These are phyloP conservation scores for Rhizopogon salebrosus DNA, from an alignment of 768 basidiomycete genomes.

Conservation along the genomic window DNA sequence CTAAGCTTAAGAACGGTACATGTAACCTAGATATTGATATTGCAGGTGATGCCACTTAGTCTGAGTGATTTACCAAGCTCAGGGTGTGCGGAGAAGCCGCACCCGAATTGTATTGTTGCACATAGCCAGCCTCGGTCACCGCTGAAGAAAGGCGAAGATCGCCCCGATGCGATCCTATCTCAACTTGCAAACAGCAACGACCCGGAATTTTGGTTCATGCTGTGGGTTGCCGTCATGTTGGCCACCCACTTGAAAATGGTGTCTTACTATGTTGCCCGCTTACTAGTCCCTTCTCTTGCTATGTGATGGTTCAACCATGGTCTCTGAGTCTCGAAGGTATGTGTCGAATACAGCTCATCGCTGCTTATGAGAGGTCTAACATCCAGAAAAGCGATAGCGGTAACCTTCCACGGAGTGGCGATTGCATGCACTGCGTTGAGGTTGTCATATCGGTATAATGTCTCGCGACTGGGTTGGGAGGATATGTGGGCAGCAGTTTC, in stretches of 20 bases:
- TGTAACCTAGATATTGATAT: too few species aligned
- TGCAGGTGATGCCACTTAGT: too few species aligned
- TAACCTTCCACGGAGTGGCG: slow-evolving; percentile 14
- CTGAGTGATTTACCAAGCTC: neutral
- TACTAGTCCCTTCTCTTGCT: neutral
- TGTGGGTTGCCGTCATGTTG: neutral
- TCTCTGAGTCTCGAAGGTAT: neutral
- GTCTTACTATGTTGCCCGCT: neutral
- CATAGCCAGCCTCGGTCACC: too few species aligned
- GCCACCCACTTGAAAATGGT: neutral
- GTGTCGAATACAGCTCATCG: neutral
- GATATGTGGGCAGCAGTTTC: slow-evolving; percentile 20
- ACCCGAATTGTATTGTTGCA: too few species aligned
- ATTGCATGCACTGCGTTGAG: slow-evolving; percentile 19
- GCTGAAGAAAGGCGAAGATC: neutral
- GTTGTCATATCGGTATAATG: slow-evolving; percentile 16
- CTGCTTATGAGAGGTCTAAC: neutral
- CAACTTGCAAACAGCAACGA: too few species aligned
- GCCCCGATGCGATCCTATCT: neutral
- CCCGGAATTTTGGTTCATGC: too few species aligned
- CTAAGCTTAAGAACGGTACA: too few species aligned
- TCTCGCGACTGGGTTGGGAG: slow-evolving; percentile 24
- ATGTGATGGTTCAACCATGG: neutral
- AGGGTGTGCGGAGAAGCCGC: neutral
- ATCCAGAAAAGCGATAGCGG: slow-evolving; percentile 10